Evolutionary conservation across 768 basidiomycete genomes (phyloP).

Genomic region (Serendipita vermifera): DNA sequence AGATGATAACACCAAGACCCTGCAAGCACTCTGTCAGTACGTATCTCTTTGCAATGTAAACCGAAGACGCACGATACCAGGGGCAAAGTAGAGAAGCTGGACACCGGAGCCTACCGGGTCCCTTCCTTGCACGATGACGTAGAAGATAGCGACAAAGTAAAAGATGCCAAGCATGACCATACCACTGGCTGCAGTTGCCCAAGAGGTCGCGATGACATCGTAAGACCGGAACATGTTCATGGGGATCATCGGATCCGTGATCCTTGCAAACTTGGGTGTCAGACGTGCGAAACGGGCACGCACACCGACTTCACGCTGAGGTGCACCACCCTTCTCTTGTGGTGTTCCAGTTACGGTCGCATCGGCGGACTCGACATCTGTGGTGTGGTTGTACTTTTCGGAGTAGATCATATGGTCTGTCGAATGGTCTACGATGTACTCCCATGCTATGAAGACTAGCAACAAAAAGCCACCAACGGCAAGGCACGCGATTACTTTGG

Average conservation of each 20-base stretch:
- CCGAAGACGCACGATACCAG: slow-evolving; percentile 30
- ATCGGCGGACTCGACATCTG: neutral
- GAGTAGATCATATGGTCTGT: neutral
- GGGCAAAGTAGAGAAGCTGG: slow-evolving; percentile 38
- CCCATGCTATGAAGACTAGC: slow-evolving; percentile 31
- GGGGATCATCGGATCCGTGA: slow-evolving; percentile 34
- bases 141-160: slow-evolving; percentile 43
- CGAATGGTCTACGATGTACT: slow-evolving; percentile 27
- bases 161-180: slow-evolving; percentile 38
- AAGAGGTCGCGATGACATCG: slow-evolving; percentile 30
- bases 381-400: neutral
- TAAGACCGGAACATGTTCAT: slow-evolving; percentile 31
- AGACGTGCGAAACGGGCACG: neutral
- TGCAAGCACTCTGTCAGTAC: too few relatives aligned
- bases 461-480: slow-evolving; percentile 34
- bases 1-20: slow-evolving; percentile 28
- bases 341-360: too few relatives aligned
- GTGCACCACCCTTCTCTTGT: neutral
- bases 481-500: slow-evolving; percentile 36
- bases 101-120: slow-evolving; percentile 31
- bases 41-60: too few relatives aligned
- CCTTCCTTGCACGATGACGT: slow-evolving; percentile 26
- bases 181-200: slow-evolving; percentile 30
- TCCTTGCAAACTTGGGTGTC: neutral
- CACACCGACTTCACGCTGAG: too few relatives aligned